Conservation (phyloP, 495 filamentous ascomycete species). For the Rostrohypoxylon terebratum region DNA sequence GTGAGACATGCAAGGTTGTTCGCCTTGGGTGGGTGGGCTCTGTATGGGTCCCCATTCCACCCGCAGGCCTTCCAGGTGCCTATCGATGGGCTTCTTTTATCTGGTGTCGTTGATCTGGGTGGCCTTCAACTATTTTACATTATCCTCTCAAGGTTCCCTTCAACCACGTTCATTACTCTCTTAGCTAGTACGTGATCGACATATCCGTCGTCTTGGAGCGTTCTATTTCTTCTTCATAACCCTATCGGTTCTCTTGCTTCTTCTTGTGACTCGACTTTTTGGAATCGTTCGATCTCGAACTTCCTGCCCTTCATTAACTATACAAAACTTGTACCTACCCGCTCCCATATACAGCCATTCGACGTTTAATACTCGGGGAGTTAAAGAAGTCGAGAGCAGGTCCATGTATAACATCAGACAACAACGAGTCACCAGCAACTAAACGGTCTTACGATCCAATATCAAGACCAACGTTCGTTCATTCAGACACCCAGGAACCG, state of each 20-base stretch:
- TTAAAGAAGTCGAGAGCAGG: slow-evolving; percentile 37
- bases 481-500: slow-evolving; percentile 56
- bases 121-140: slow-evolving; percentile 57
- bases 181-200: slow-evolving; percentile 59
- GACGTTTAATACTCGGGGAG: slow-evolving; percentile 46
- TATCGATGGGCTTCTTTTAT: slow-evolving; percentile 55
- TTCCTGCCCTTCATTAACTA: slow-evolving; percentile 62
- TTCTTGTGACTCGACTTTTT: slow-evolving; percentile 60
- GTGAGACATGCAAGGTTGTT: slow-evolving; percentile 55
- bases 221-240: slow-evolving; percentile 64
- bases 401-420: slow-evolving; percentile 58
- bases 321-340: slow-evolving; percentile 38
- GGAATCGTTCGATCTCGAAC: slow-evolving; percentile 52
- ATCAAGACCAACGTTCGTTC: slow-evolving; percentile 62
- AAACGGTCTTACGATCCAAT: slow-evolving; percentile 53
- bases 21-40: slow-evolving; percentile 44
- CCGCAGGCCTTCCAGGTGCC: slow-evolving; percentile 51
- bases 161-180: slow-evolving; percentile 55
- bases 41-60: slow-evolving; percentile 49
- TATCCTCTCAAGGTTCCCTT: slow-evolving; percentile 63
- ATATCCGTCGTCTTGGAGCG: slow-evolving; percentile 62
- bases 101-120: slow-evolving; percentile 56
- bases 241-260: slow-evolving; percentile 63
- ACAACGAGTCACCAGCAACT: slow-evolving; percentile 55
- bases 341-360: slow-evolving; percentile 32